These are phyloP conservation scores for Corallochytrium limacisporum DNA, from an alignment of 78 protist genomes.

Conservation along the genomic window DNA sequence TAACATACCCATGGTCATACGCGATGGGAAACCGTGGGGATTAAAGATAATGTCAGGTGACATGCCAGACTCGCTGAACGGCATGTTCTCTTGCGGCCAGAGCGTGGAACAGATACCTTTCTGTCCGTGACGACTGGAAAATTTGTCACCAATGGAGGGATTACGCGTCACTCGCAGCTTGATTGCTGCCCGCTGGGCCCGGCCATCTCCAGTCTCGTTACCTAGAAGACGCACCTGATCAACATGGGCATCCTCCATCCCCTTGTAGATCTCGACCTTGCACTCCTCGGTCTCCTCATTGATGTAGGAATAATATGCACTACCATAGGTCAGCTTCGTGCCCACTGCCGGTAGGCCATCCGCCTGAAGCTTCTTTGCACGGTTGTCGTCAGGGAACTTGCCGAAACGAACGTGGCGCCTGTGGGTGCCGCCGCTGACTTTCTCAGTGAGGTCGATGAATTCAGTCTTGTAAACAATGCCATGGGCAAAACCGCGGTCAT, in stretches of 20 bases:
- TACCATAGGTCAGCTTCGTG: constrained; percentile 18
- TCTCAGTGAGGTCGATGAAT: not conserved
- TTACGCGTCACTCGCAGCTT: constrained; percentile 33
- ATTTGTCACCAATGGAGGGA: constrained; percentile 94
- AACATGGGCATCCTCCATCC: constrained; percentile 2
- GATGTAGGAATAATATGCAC: constrained; percentile 22
- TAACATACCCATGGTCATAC: constrained; percentile 99
- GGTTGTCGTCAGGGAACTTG: not conserved
- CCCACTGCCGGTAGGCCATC: constrained; percentile 73
- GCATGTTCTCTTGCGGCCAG: constrained; percentile 88
- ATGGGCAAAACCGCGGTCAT: constrained; percentile 89
- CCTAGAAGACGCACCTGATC: constrained; percentile 2
- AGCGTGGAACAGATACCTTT: constrained; percentile 62
- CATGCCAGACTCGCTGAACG: constrained; percentile 91
- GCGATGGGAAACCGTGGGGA: constrained; percentile 98
- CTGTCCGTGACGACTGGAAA: constrained; percentile 92
- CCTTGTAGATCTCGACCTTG: constrained; percentile 35
- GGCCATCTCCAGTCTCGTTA: not conserved
- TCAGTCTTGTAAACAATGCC: constrained; percentile 62
- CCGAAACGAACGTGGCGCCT: not conserved
- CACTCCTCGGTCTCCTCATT: not conserved
- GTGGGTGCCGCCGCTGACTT: not conserved
- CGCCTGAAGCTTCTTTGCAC: not conserved
- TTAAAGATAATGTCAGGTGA: constrained; percentile 95
- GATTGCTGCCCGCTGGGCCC: not conserved